Evolutionary conservation across 805 yeast genomes (phyloP), one percentile per base, ranked within the genome.

Genomic region (Candida railenensis): DNA sequence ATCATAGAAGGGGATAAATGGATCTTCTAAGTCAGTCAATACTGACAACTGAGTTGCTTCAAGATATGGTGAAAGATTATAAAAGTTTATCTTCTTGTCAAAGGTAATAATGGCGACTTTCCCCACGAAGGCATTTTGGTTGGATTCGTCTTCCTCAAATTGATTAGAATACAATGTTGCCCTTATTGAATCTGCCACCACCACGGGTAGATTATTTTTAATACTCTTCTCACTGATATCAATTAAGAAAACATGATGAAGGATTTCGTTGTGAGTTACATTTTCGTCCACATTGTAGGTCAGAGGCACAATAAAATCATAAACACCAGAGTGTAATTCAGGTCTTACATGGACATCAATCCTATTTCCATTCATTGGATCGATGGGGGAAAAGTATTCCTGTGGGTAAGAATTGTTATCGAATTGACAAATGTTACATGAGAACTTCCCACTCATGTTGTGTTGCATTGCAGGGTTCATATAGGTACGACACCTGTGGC

Each of bases 401-500:
- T 63, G 61, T 0, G 96, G 88, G 14, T 86, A 80, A 3, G 73
- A 69, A 58, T 85, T 86, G 45, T 89, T 78, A 14, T 73, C 65
- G 54, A 86, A 87, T 50, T 82, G 82, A 68, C 99, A 94, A 58
- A 94, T 78, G 65, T 92, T 92, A 73, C 99, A 94, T 11, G 80
- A 73, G 65, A 89, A 87, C 47, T 68, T 71, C 37, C 82, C 78
- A 22, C 83, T 83, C 45, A 76, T 77, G 4, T 80, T 74, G 53
- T 81, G 83, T 50, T 78, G 83, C 82, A 87, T 85, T 16, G 83
- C 79, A 3, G 97, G 95, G 61, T 92, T 94, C 51, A 90, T 75
- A 63, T 90, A 94, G 1, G 96, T 81, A 46, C 97, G 80, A 68
- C 99, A 94, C 51, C 98, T 83, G 53, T 81, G 79, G 67, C 99